Conservation (phyloP, 257 asterid genomes). For the Petrea volubilis region DNA sequence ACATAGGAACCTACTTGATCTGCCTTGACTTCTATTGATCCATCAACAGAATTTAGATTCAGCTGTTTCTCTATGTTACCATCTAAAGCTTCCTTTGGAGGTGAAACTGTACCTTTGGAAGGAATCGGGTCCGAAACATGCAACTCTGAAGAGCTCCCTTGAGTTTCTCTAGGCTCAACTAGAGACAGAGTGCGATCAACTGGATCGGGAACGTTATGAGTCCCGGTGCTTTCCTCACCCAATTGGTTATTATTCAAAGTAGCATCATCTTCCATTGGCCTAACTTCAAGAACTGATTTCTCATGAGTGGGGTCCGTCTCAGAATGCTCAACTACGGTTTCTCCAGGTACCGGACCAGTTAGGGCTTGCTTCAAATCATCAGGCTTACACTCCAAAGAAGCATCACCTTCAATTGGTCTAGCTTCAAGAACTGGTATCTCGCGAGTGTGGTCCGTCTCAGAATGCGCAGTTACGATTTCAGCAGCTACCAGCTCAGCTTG, state of each 20-base stretch:
- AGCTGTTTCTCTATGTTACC: constrained; percentile 23
- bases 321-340: not conserved
- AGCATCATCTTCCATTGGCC: constrained; percentile 31
- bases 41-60: constrained; percentile 28
- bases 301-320: constrained; percentile 20
- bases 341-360: too few relatives aligned
- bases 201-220: constrained; percentile 20
- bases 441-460: constrained; percentile 13
- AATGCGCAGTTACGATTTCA: constrained; percentile 18
- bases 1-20: constrained; percentile 31
- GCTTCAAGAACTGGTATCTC: constrained; percentile 38
- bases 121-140: constrained; percentile 28
- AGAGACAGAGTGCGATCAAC: constrained; percentile 22
- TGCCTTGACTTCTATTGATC: constrained; percentile 26
- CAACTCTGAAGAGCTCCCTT: constrained; percentile 33
- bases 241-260: constrained; percentile 33
- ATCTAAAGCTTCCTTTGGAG: constrained; percentile 27
- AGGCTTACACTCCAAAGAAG: constrained; percentile 33
- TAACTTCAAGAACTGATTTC: constrained; percentile 35
- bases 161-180: constrained; percentile 27
- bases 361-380: too few relatives aligned
- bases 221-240: constrained; percentile 18
- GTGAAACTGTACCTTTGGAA: constrained; percentile 20
- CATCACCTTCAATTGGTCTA: constrained; percentile 30
- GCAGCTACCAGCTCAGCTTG: constrained; percentile 24